A percentile compares a stretch with the other conserved stretches of the same genome.
These are phyloP conservation scores for Stemphylium beticola DNA, from an alignment of 2,329 filamentous ascomycete genomes.

Conservation along the genomic window DNA sequence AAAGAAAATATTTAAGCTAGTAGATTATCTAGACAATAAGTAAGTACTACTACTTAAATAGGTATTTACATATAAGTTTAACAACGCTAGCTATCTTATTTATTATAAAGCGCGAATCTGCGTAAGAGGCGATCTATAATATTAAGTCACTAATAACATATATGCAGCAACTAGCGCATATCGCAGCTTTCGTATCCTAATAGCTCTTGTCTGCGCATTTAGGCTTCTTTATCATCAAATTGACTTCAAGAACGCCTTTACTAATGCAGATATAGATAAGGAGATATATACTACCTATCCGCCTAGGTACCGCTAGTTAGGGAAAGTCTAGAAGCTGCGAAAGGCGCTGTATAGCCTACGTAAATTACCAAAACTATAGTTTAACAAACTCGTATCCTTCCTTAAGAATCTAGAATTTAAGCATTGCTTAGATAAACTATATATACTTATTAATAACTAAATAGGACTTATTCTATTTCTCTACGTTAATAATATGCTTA, in stretches of 20 bases:
- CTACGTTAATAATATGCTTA: no score
- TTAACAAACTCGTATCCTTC: no score
- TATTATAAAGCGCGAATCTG: constrained; percentile 16
- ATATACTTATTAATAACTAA: no score
- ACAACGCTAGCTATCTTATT: not conserved
- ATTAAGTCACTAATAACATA: constrained; percentile 1
- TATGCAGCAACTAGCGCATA: constrained; percentile 14
- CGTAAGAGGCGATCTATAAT: constrained; percentile 17
- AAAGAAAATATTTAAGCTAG: no score
- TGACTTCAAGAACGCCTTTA: constrained; percentile 16
- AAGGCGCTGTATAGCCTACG: no score
- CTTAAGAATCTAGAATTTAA: no score
- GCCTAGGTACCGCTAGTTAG: not conserved
- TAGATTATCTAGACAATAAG: not conserved
- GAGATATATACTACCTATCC: constrained; percentile 6
- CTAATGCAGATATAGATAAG: constrained; percentile 12
- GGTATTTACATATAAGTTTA: not conserved
- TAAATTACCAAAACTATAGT: no score
- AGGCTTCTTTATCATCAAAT: constrained; percentile 11
- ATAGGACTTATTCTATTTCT: no score
- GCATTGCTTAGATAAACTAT: no score
- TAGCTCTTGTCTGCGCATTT: constrained; percentile 10
- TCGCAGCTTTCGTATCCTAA: constrained; percentile 8
- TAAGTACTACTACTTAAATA: not conserved
- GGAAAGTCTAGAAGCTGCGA: no score